A percentile compares a stretch with the other conserved stretches of the same genome.
Evolutionary conservation across 768 basidiomycete species (phyloP).

Genomic region (Leccinum broughii): DNA sequence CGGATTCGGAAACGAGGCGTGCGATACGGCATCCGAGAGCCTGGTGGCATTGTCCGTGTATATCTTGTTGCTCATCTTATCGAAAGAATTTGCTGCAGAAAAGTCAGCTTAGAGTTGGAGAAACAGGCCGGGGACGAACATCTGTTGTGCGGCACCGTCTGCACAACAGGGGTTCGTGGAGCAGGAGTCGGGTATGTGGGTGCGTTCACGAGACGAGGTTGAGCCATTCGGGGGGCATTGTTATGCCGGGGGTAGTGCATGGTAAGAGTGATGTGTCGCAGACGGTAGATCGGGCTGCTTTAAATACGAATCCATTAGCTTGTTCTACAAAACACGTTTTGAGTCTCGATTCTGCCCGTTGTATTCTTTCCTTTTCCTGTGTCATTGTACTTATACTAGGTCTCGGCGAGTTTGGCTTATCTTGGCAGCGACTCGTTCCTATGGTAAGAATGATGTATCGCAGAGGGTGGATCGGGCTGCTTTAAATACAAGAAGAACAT

Average conservation of each 20-base stretch:
- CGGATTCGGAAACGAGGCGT: background rate
- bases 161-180: background rate
- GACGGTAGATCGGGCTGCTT: background rate
- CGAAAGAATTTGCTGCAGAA: conserved; percentile 7
- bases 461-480: background rate
- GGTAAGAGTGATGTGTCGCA: background rate
- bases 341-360: no score
- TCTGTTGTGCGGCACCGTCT: background rate
- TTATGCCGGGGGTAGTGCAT: conserved; percentile 8
- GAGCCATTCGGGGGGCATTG: background rate
- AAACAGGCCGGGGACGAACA: conserved; percentile 13
- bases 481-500: background rate
- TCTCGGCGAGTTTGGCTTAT: no score
- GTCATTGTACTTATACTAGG: no score
- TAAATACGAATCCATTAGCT: background rate
- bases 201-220: background rate
- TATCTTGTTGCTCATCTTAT: conserved; percentile 1
- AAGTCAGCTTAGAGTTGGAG: background rate
- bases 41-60: background rate
- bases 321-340: no score
- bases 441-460: conserved; percentile 3
- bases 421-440: no score
- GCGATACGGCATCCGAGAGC: conserved; percentile 9
- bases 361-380: no score
- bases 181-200: background rate